A percentile compares a stretch with the other conserved stretches of the same genome.
phyloP scores from a whole-genome alignment of 371 early-diverging fungal species.

The Chytridium lagenaria region DNA sequence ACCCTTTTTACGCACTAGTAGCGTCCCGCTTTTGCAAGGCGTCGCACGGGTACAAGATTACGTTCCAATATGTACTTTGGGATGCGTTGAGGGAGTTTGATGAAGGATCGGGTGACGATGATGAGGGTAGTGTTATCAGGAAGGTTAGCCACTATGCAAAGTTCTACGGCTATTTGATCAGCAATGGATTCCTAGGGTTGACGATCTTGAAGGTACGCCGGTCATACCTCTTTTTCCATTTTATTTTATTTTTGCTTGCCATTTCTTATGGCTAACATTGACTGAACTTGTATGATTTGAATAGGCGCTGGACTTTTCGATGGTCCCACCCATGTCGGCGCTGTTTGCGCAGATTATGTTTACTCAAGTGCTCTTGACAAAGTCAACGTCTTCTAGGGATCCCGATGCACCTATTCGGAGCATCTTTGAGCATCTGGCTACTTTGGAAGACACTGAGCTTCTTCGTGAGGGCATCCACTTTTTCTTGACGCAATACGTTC shows the following conservation, averaged over 20 bases:
- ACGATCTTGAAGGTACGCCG: conserved; percentile 46
- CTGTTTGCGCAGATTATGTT: conserved; percentile 39
- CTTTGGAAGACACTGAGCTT: conserved; percentile 27
- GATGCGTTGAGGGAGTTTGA: conserved; percentile 64
- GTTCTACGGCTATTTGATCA: conserved; percentile 45
- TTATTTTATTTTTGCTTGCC: no score
- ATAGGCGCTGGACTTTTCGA: not conserved
- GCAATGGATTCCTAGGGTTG: conserved; percentile 33
- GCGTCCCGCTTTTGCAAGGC: conserved; percentile 76
- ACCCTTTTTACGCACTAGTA: conserved; percentile 93
- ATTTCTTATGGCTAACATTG: no score
- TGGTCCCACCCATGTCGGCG: conserved; percentile 27
- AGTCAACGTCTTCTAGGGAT: not conserved
- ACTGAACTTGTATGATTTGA: no score
- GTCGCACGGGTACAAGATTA: conserved; percentile 84
- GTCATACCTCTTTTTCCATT: no score
- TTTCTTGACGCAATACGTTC: conserved; percentile 42
- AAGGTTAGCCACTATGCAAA: conserved; percentile 46
- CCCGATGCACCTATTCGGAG: conserved; percentile 21
- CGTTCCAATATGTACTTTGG: conserved; percentile 95
- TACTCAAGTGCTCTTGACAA: conserved; percentile 14
- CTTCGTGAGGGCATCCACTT: conserved; percentile 48
- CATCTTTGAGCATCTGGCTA: conserved; percentile 26
- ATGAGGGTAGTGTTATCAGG: conserved; percentile 28
- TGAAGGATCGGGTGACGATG: conserved; percentile 26